Evolutionary conservation across 768 basidiomycete genomes (phyloP).

Genomic region (Boletus sensibilis): DNA sequence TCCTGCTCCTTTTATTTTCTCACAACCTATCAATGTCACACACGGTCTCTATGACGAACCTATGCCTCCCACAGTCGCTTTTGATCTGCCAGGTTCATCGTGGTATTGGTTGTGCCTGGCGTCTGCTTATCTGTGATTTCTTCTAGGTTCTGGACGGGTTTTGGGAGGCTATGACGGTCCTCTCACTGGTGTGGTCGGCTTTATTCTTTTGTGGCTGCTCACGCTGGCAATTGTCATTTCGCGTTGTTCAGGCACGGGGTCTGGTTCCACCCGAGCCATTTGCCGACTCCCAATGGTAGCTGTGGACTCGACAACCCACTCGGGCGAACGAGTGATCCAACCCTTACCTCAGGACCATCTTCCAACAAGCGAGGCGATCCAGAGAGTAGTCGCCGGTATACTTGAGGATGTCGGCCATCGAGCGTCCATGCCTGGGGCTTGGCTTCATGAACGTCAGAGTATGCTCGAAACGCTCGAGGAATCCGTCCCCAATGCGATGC

Average conservation of each 20-base stretch:
- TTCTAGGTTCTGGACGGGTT: background rate
- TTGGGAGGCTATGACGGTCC: background rate
- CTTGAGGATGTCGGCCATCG: background rate
- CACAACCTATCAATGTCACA: slow-evolving; percentile 1
- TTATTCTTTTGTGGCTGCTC: slow-evolving; percentile 6
- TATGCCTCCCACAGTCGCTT: background rate
- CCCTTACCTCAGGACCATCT: background rate
- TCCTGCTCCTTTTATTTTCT: background rate
- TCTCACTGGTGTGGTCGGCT: background rate
- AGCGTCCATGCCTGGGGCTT: slow-evolving; percentile 1
- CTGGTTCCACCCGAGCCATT: background rate
- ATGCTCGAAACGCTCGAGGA: background rate
- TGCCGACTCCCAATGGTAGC: background rate
- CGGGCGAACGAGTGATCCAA: background rate
- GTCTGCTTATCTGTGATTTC: background rate
- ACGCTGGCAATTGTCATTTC: background rate
- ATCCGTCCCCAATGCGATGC: background rate
- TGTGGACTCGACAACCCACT: background rate
- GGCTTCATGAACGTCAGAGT: background rate
- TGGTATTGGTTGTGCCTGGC: background rate
- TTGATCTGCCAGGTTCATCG: slow-evolving; percentile 2
- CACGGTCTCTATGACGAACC: background rate
- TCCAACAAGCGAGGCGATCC: background rate
- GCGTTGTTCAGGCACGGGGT: background rate
- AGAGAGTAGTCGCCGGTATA: background rate